Evolutionary conservation across 2,329 filamentous ascomycete genomes (phyloP).

Genomic region (Didymella glomerata): DNA sequence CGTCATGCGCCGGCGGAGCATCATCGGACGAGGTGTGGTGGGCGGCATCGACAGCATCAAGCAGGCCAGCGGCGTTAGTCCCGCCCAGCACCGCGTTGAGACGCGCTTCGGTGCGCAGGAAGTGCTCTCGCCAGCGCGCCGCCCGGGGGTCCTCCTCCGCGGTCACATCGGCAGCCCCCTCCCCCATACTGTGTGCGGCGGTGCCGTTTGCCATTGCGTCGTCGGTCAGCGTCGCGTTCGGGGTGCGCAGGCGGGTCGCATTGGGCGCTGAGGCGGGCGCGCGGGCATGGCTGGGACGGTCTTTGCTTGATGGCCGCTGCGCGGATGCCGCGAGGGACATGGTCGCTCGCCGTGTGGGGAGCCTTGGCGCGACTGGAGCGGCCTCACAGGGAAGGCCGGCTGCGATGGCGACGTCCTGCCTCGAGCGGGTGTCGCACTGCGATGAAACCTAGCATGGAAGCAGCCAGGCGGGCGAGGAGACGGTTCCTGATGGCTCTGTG

Average conservation of each 20-base stretch:
- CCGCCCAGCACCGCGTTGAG: constrained; percentile 77
- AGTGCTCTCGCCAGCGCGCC: constrained; percentile 76
- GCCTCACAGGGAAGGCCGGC: constrained; percentile 50
- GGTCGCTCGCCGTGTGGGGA: constrained; percentile 45
- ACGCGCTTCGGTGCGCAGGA: constrained; percentile 77
- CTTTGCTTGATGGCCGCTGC: constrained; percentile 52
- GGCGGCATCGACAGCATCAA: constrained; percentile 39
- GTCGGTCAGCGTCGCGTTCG: constrained; percentile 55
- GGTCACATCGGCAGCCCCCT: constrained; percentile 51
- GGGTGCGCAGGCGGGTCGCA: constrained; percentile 52
- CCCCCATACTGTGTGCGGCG: constrained; percentile 48
- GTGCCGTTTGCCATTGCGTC: constrained; percentile 53
- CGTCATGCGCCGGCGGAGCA: constrained; percentile 51
- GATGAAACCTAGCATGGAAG: constrained; percentile 52
- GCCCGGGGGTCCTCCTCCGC: constrained; percentile 58
- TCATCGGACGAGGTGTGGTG: constrained; percentile 37
- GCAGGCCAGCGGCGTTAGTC: constrained; percentile 36
- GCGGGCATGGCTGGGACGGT: constrained; percentile 55
- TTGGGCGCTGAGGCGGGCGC: constrained; percentile 47
- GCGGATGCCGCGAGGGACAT: constrained; percentile 50
- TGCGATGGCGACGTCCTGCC: constrained; percentile 52
- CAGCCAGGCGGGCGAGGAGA: constrained; percentile 41
- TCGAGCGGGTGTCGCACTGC: constrained; percentile 53
- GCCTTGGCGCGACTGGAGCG: constrained; percentile 44
- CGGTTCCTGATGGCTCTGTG: constrained; percentile 42